Evolutionary conservation across 441 rosid genomes (phyloP).

Genomic region (Arabidopsis hybrid): DNA sequence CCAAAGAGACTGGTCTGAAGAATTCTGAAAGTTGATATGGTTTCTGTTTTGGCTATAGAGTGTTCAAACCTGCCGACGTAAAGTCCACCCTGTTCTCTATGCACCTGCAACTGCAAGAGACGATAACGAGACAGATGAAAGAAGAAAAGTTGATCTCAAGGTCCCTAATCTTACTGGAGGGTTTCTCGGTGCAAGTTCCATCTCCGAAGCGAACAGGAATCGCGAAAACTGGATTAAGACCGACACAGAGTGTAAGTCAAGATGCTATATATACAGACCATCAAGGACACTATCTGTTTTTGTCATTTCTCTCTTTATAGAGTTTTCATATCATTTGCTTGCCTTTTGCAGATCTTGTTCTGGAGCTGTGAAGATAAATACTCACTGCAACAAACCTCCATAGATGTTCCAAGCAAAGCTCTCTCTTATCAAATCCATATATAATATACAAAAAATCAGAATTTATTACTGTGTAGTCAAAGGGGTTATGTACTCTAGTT

Average conservation of each 20-base stretch:
- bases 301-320: neutral
- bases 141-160: constrained; percentile 21
- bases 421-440: constrained; percentile 9
- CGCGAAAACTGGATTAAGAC: constrained; percentile 46
- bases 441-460: constrained; percentile 2
- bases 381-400: constrained; percentile 18
- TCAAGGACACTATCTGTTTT: neutral
- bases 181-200: constrained; percentile 19
- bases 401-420: constrained; percentile 9
- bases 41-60: constrained; percentile 36
- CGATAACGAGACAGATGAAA: neutral
- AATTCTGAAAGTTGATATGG: constrained; percentile 7
- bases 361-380: constrained; percentile 42
- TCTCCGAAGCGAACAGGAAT: neutral
- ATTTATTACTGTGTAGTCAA: constrained; percentile 11
- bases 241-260: constrained; percentile 44
- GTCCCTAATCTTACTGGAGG: neutral
- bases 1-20: constrained; percentile 19
- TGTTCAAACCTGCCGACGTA: constrained; percentile 30
- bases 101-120: constrained; percentile 31
- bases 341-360: constrained; percentile 37
- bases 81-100: constrained; percentile 42
- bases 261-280: neutral
- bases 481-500: constrained; percentile 18
- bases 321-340: constrained; percentile 9